Conservation (phyloP, 2,329 filamentous ascomycete genomes). For the Phoma sp. region DNA sequence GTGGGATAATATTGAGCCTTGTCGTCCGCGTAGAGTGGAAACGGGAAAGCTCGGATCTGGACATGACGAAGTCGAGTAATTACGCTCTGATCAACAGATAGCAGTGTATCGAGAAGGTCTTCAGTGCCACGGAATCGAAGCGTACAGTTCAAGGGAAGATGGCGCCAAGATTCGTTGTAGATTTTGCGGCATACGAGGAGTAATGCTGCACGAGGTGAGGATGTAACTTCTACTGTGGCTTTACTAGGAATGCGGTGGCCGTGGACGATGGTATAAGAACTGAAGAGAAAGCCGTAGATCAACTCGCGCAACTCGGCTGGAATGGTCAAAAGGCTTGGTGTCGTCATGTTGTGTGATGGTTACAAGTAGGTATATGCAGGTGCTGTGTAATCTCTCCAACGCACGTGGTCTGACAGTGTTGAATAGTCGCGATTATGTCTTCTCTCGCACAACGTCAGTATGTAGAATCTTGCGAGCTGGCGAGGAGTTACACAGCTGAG, state of each 20-base stretch:
- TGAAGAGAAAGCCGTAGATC: slow-evolving; percentile 44
- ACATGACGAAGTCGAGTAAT: slow-evolving; percentile 42
- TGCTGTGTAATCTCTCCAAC: neutral
- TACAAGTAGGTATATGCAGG: slow-evolving; percentile 7
- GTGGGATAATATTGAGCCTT: slow-evolving; percentile 38
- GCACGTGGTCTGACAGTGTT: neutral
- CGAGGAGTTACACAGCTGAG: neutral
- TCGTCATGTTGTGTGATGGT: slow-evolving; percentile 9
- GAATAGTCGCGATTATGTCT: neutral
- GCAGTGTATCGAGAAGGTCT: slow-evolving; percentile 39
- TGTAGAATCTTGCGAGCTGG: neutral
- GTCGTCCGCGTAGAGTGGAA: slow-evolving; percentile 37
- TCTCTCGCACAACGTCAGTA: no score
- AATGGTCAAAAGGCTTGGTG: slow-evolving; percentile 36
- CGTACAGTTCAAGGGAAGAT: slow-evolving; percentile 38
- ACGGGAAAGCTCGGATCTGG: slow-evolving; percentile 41
- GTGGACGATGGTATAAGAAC: slow-evolving; percentile 36
- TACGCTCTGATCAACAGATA: slow-evolving; percentile 37
- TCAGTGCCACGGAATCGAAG: slow-evolving; percentile 45
- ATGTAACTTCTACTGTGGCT: neutral
- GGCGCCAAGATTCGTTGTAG: slow-evolving; percentile 39
- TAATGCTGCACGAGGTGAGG: slow-evolving; percentile 36
- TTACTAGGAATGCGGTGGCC: slow-evolving; percentile 30
- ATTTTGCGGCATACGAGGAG: slow-evolving; percentile 41
- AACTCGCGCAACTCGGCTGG: slow-evolving; percentile 43